These are phyloP conservation scores for Wallacemonas sp. DNA, from an alignment of 208 protist genomes.

Conservation along the genomic window DNA sequence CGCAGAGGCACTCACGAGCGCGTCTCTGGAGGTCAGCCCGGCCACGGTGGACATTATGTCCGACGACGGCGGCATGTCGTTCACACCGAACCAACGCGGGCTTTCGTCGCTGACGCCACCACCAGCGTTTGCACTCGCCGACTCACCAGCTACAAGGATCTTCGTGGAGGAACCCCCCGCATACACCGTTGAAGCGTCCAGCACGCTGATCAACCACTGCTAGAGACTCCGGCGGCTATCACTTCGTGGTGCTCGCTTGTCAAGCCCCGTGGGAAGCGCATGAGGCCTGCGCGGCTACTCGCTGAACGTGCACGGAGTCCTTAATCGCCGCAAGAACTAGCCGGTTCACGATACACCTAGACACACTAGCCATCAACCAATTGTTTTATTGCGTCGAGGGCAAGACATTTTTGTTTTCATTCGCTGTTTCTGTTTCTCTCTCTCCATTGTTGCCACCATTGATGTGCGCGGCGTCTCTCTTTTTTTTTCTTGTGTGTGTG, in stretches of 20 bases:
- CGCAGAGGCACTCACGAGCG: too few relatives aligned
- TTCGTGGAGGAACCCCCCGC: too few relatives aligned
- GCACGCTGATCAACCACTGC: too few relatives aligned
- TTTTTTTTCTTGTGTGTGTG: too few relatives aligned
- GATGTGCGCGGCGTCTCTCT: too few relatives aligned
- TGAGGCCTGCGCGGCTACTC: too few relatives aligned
- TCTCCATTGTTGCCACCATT: neutral
- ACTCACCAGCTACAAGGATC: too few relatives aligned
- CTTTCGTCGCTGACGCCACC: neutral
- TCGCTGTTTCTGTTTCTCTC: neutral
- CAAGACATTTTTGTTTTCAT: conserved; percentile 3
- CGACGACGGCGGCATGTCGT: neutral
- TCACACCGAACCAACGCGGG: neutral
- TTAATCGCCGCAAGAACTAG: neutral
- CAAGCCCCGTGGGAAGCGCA: neutral
- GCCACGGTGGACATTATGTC: neutral
- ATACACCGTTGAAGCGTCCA: too few relatives aligned
- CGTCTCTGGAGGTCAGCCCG: neutral
- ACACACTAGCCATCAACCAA: neutral
- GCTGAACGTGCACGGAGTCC: too few relatives aligned
- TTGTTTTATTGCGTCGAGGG: too few relatives aligned
- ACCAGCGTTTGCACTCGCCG: too few relatives aligned
- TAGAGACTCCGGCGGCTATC: neutral
- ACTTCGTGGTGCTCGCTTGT: neutral
- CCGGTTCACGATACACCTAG: neutral